Evolutionary conservation across 2,329 filamentous ascomycete genomes (phyloP).

Genomic region (Cercospora canescens): DNA sequence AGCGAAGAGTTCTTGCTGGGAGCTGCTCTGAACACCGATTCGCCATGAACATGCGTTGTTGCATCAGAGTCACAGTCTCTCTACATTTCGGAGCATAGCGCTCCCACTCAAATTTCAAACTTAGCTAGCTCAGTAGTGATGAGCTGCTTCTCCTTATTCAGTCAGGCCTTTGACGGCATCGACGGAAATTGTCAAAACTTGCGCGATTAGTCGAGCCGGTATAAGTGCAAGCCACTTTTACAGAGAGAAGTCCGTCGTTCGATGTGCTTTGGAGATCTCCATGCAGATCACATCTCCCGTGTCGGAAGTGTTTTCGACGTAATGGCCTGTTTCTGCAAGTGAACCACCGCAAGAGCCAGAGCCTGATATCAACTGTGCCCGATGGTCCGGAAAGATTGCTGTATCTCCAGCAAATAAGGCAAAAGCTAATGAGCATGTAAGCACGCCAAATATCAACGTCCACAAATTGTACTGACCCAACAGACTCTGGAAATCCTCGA

Average conservation of each 20-base stretch:
- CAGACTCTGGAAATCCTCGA: conserved; percentile 58
- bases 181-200: conserved; percentile 16
- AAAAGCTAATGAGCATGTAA: no score
- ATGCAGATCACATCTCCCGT: conserved; percentile 67
- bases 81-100: not conserved
- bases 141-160: conserved; percentile 27
- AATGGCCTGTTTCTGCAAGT: conserved; percentile 46
- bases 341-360: not conserved
- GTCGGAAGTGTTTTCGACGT: conserved; percentile 67
- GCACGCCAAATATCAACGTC: no score
- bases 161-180: conserved; percentile 9
- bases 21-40: conserved; percentile 26
- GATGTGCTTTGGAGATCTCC: conserved; percentile 68
- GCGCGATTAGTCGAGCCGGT: conserved; percentile 58
- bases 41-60: conserved; percentile 7
- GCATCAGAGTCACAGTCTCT: not conserved
- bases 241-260: conserved; percentile 65
- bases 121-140: conserved; percentile 14
- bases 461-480: not conserved
- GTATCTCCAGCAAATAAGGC: conserved; percentile 65
- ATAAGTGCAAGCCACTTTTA: conserved; percentile 71
- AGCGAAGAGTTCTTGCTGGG: conserved; percentile 26
- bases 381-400: conserved; percentile 11
- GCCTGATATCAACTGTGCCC: not conserved
- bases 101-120: no score